Conservation (phyloP, 192 early-diverging fungal genomes). For the Backusella macrospora region DNA sequence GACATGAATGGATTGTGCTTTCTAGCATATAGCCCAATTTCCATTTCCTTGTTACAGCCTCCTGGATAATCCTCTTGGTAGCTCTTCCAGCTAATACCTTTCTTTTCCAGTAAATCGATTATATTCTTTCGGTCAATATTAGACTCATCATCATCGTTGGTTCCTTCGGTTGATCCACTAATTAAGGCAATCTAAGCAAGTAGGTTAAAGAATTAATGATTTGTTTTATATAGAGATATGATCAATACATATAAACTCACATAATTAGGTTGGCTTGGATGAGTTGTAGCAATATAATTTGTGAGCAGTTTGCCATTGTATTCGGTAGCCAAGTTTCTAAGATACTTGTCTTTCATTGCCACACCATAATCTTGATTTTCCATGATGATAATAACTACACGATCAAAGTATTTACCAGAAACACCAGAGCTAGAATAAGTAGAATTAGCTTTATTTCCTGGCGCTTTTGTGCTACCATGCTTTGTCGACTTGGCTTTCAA, state of each 20-base stretch:
- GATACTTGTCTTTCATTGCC: slow-evolving; percentile 22
- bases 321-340: slow-evolving; percentile 20
- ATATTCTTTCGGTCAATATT: slow-evolving; percentile 44
- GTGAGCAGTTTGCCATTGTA: slow-evolving; percentile 31
- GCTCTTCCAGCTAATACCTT: slow-evolving; percentile 55
- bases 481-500: background rate
- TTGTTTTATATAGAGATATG: background rate
- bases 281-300: slow-evolving; percentile 34
- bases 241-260: background rate
- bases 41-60: slow-evolving; percentile 16
- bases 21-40: slow-evolving; percentile 36
- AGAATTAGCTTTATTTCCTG: background rate
- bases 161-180: slow-evolving; percentile 43
- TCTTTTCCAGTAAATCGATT: slow-evolving; percentile 60
- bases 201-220: background rate
- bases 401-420: slow-evolving; percentile 37
- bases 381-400: slow-evolving; percentile 34
- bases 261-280: slow-evolving; percentile 43
- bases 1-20: slow-evolving; percentile 80
- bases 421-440: background rate
- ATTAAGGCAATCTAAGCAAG: slow-evolving; percentile 36
- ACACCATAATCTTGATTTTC: slow-evolving; percentile 35
- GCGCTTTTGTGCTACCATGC: background rate
- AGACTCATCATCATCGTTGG: slow-evolving; percentile 40
- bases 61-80: slow-evolving; percentile 63